Conservation (phyloP, 2,329 filamentous ascomycete species). For the Neoascochyta sp. region DNA sequence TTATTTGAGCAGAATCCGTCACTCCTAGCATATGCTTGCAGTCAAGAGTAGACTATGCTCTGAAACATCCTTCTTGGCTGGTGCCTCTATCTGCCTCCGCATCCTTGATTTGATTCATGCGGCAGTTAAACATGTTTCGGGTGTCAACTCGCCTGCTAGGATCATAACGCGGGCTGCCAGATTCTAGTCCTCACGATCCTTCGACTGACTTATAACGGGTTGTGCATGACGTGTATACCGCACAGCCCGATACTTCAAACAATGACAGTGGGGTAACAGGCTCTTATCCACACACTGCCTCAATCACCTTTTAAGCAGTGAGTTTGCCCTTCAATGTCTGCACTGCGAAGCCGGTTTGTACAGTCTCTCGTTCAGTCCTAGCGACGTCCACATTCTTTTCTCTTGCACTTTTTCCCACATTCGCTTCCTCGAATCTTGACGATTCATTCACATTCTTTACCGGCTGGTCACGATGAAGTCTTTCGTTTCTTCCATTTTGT, state of each 20-base stretch:
- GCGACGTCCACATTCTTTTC: slow-evolving; percentile 23
- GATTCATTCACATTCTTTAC: slow-evolving; percentile 25
- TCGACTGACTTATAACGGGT: not conserved
- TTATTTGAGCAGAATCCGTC: no score
- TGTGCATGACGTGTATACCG: slow-evolving; percentile 19
- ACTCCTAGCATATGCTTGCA: no score
- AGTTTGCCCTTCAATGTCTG: slow-evolving; percentile 1
- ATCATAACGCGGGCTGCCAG: no score
- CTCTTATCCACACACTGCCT: no score
- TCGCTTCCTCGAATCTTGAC: slow-evolving; percentile 22
- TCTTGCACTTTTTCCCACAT: slow-evolving; percentile 9
- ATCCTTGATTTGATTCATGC: slow-evolving; percentile 2
- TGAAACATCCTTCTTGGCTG: slow-evolving; percentile 6
- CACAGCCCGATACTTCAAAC: slow-evolving; percentile 14
- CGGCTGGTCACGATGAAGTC: slow-evolving; percentile 29
- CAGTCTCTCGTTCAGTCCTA: slow-evolving; percentile 23
- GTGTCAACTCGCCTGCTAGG: slow-evolving; percentile 9
- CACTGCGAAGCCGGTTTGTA: slow-evolving; percentile 8
- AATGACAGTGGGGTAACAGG: slow-evolving; percentile 14
- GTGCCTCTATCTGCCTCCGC: not conserved
- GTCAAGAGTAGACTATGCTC: slow-evolving; percentile 5
- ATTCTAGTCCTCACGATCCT: no score
- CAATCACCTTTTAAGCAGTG: no score
- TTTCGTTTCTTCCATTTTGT: slow-evolving; percentile 21
- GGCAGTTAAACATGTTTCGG: slow-evolving; percentile 31